These are phyloP conservation scores for Multifurca ochricompacta DNA, from an alignment of 768 basidiomycete species.

Conservation along the genomic window DNA sequence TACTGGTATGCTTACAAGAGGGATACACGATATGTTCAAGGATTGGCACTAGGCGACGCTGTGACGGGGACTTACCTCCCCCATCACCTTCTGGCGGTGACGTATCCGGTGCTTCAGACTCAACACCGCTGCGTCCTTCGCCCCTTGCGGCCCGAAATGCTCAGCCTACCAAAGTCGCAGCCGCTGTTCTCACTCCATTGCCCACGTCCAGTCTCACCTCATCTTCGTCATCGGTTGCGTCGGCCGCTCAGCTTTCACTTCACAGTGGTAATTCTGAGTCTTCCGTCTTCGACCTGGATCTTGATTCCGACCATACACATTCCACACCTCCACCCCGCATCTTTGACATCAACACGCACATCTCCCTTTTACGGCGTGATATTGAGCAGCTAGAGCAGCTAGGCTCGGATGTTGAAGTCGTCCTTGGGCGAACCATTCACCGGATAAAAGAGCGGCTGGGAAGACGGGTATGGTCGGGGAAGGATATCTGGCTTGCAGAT, in stretches of 20 bases:
- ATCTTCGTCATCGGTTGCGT: not conserved
- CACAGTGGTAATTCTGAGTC: not conserved
- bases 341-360: conserved; percentile 49
- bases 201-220: not conserved
- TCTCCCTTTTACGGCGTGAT: conserved; percentile 49
- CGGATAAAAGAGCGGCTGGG: conserved; percentile 72
- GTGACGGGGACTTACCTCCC: not conserved
- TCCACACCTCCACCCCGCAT: conserved; percentile 29
- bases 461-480: conserved; percentile 61
- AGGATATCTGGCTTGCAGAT: conserved; percentile 46
- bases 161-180: not conserved
- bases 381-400: conserved; percentile 42
- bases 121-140: not conserved
- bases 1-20: conserved; percentile 33
- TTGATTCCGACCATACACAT: conserved; percentile 26
- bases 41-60: not conserved
- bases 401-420: conserved; percentile 32
- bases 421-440: conserved; percentile 44
- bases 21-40: not conserved
- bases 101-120: not conserved
- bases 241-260: not conserved
- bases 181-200: not conserved
- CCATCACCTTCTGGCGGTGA: not conserved
- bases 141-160: not conserved
- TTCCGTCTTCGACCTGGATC: conserved; percentile 28